A percentile compares a stretch with the other conserved stretches of the same genome.
Conservation (phyloP, 2,329 filamentous ascomycete species). For the Coniochaeta sp. region DNA sequence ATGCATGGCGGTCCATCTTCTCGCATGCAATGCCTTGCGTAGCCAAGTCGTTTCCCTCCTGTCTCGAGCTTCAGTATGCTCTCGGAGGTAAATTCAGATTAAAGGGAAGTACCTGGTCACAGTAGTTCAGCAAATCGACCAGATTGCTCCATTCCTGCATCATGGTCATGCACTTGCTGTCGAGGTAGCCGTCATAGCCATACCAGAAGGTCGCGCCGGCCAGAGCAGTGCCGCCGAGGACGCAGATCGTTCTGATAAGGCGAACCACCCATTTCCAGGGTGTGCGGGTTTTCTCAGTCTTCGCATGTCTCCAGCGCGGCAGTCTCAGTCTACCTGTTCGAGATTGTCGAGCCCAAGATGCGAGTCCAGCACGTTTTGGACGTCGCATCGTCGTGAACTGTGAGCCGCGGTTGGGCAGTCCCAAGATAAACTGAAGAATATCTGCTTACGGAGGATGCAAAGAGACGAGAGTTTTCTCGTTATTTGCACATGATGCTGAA, state of each 20-base stretch:
- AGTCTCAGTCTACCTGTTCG: background rate
- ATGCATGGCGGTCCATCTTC: background rate
- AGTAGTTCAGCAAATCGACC: background rate
- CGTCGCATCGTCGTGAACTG: background rate
- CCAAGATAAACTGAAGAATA: too few species aligned
- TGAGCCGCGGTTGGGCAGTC: too few species aligned
- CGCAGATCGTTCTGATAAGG: background rate
- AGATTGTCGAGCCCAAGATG: background rate
- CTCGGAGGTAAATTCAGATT: background rate
- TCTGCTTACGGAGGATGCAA: too few species aligned
- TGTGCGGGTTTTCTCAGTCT: background rate
- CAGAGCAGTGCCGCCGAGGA: background rate
- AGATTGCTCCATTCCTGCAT: background rate
- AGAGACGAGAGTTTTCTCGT: too few species aligned
- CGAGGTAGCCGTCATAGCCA: background rate
- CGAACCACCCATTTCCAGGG: background rate
- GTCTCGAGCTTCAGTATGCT: background rate
- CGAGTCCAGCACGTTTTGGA: background rate
- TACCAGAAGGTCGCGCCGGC: background rate
- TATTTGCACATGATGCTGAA: background rate
- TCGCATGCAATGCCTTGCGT: background rate
- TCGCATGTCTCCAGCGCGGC: background rate
- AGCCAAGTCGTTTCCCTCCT: background rate
- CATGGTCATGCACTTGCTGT: background rate
- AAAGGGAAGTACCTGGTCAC: background rate